Conservation (phyloP, 2,329 filamentous ascomycete species). For the Aspergillus sp. region DNA sequence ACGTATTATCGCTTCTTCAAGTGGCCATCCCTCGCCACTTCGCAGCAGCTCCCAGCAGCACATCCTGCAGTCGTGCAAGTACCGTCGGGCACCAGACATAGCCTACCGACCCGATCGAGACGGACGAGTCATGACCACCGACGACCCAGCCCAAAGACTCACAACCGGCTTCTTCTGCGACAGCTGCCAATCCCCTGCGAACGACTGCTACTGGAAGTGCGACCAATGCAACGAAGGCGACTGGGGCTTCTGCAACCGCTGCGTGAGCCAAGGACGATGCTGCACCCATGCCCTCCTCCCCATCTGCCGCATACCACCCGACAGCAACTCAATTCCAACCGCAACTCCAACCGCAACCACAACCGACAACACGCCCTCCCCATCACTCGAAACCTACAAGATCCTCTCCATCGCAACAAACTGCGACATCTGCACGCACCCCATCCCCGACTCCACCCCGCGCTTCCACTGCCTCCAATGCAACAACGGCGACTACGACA, state of each 20-base stretch:
- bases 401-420: conserved; percentile 71
- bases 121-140: conserved; percentile 58
- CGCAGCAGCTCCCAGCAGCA: conserved; percentile 52
- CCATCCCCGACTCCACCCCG: conserved; percentile 68
- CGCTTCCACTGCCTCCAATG: conserved; percentile 82
- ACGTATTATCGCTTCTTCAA: conserved; percentile 43
- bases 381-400: conserved; percentile 57
- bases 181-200: conserved; percentile 70
- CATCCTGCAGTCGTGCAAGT: conserved; percentile 46
- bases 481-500: conserved; percentile 79
- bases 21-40: conserved; percentile 16
- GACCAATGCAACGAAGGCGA: conserved; percentile 84
- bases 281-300: conserved; percentile 83
- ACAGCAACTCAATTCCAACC: conserved; percentile 20
- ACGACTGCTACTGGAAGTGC: conserved; percentile 89
- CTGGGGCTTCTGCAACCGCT: conserved; percentile 90
- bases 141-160: conserved; percentile 67
- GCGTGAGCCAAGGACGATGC: conserved; percentile 77
- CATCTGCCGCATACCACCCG: conserved; percentile 60
- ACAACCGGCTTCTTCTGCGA: conserved; percentile 85
- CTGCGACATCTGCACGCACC: conserved; percentile 75
- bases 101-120: conserved; percentile 36
- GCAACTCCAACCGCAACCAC: conserved; percentile 25
- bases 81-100: conserved; percentile 31
- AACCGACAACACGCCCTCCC: conserved; percentile 16